Evolutionary conservation across 257 asterid genomes (phyloP).

Genomic region (Solanum raphanifolium): DNA sequence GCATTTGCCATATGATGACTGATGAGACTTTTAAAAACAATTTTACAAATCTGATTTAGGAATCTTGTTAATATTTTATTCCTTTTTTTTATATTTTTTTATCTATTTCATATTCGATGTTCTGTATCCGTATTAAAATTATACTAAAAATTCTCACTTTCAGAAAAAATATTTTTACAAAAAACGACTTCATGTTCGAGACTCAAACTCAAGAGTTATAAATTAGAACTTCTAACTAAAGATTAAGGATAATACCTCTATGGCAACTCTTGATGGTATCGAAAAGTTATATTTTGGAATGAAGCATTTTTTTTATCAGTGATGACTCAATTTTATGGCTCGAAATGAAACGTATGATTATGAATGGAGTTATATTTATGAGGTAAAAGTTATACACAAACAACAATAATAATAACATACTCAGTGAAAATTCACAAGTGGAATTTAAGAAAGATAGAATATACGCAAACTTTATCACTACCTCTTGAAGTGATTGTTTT

Average conservation of each 20-base stretch:
- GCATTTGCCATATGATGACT: neutral
- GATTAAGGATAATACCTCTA: neutral
- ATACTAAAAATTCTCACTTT: neutral
- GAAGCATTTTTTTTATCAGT: neutral
- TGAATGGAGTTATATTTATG: neutral
- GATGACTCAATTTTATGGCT: neutral
- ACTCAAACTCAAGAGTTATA: neutral
- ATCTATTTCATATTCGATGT: accelerated
- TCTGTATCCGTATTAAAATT: neutral
- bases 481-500: neutral
- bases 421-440: neutral
- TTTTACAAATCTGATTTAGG: neutral
- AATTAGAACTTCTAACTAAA: neutral
- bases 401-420: no score
- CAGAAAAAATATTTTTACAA: accelerated
- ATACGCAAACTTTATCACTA: no score
- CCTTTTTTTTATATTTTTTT: neutral
- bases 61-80: neutral
- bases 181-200: neutral
- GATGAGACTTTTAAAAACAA: neutral
- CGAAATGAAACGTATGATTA: neutral
- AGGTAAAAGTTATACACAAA: no score
- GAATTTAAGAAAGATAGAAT: no score
- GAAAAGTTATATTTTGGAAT: neutral
- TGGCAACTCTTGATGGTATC: accelerated